phyloP scores from a whole-genome alignment of 306 rosid genomes.

The Carpinus viminea region DNA sequence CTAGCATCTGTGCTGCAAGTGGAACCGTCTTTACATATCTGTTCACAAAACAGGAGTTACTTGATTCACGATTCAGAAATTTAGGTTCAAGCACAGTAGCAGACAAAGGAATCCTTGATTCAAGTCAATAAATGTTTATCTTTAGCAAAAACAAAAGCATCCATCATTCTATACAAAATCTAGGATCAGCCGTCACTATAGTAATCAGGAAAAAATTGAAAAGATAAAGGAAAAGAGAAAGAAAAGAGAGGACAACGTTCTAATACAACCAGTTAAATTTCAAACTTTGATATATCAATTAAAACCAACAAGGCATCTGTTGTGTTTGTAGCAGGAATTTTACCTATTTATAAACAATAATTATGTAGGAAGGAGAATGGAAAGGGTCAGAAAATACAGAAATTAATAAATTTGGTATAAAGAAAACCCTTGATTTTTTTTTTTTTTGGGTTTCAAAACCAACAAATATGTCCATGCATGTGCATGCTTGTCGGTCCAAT shows the following conservation, averaged over 20 bases:
- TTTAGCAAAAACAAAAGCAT: background rate
- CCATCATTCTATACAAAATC: background rate
- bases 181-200: background rate
- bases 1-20: slow-evolving; percentile 90
- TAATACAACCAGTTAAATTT: background rate
- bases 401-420: no score
- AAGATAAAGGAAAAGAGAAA: background rate
- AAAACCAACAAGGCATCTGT: background rate
- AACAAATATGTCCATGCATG: no score
- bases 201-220: background rate
- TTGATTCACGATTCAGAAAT: slow-evolving; percentile 3
- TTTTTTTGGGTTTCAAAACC: no score
- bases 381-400: no score
- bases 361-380: no score
- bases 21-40: slow-evolving; percentile 97
- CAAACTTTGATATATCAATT: background rate
- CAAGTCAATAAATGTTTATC: background rate
- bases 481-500: no score
- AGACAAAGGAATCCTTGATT: background rate
- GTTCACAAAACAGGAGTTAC: slow-evolving; percentile 25
- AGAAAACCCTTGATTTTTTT: no score
- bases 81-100: background rate
- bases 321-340: background rate
- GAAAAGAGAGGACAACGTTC: background rate
- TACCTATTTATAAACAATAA: no score